Percentiles rank a stretch among this genome's conserved stretches.
These are phyloP conservation scores for Kwoniella heveanensis DNA, from an alignment of 768 basidiomycete species.

Conservation along the genomic window DNA sequence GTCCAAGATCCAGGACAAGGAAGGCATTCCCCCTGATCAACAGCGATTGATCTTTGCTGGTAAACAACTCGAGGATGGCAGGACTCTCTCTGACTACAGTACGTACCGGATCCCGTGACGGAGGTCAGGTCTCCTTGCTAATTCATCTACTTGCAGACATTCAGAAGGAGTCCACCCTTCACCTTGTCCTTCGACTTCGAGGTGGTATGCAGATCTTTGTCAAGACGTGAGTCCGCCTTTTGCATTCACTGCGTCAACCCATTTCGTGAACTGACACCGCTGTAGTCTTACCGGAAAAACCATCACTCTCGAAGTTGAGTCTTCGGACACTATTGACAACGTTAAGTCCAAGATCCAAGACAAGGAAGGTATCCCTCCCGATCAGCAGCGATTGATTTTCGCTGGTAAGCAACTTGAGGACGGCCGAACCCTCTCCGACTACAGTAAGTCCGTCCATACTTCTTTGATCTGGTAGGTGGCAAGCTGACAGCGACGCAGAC, in stretches of 20 bases:
- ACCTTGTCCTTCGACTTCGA: slow-evolving; percentile 72
- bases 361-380: slow-evolving; percentile 31
- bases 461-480: not conserved
- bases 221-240: slow-evolving; percentile 25
- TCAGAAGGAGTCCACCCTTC: slow-evolving; percentile 55
- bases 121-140: not conserved
- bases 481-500: slow-evolving; percentile 50
- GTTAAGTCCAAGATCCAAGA: slow-evolving; percentile 30
- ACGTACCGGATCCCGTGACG: slow-evolving; percentile 2
- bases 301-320: slow-evolving; percentile 58
- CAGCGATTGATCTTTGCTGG: slow-evolving; percentile 63
- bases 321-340: slow-evolving; percentile 30
- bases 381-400: slow-evolving; percentile 30
- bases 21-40: slow-evolving; percentile 88
- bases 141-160: slow-evolving; percentile 37
- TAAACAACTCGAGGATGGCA: slow-evolving; percentile 48
- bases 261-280: slow-evolving; percentile 6
- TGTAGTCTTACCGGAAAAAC: slow-evolving; percentile 58
- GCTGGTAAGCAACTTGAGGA: slow-evolving; percentile 90
- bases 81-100: slow-evolving; percentile 85
- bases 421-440: slow-evolving; percentile 85
- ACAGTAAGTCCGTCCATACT: slow-evolving; percentile 61
- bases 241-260: not conserved
- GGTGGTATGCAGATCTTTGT: slow-evolving; percentile 67
- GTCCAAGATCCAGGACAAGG: slow-evolving; percentile 91